phyloP scores from a whole-genome alignment of 1,139 yeast genomes.

The Blastobotrys aristatus region DNA sequence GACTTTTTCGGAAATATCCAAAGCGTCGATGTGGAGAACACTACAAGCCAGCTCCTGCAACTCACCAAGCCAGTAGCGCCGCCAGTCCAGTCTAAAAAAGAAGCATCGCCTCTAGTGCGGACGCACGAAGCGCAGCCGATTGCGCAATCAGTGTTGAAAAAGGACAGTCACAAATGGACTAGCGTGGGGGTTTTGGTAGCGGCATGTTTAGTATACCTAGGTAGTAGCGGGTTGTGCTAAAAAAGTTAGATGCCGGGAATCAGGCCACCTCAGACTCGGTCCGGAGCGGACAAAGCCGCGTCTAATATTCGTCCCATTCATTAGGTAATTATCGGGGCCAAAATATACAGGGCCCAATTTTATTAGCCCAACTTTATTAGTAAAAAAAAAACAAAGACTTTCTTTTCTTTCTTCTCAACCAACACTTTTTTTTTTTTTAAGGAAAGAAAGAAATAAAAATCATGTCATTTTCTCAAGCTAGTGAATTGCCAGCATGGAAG shows the following conservation, averaged over 20 bases:
- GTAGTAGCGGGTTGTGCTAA: constrained; percentile 7
- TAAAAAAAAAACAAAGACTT: not conserved
- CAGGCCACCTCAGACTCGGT: no score
- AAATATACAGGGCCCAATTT: not conserved
- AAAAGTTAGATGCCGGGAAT: not conserved
- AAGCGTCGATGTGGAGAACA: constrained; percentile 63
- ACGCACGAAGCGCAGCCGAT: not conserved
- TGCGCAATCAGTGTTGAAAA: not conserved
- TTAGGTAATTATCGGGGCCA: no score
- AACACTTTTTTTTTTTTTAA: not conserved
- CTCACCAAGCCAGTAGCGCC: constrained; percentile 12
- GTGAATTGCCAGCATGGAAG: constrained; percentile 83
- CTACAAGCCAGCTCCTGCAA: constrained; percentile 21
- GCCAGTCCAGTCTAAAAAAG: not conserved
- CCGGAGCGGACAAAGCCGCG: no score
- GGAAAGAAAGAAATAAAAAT: not conserved
- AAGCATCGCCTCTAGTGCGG: not conserved
- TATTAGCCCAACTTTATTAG: no score
- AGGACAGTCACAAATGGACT: not conserved
- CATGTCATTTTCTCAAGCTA: constrained; percentile 55
- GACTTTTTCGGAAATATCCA: constrained; percentile 96
- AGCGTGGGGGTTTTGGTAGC: constrained; percentile 5
- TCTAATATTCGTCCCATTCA: no score
- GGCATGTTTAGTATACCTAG: constrained; percentile 6
- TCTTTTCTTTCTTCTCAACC: not conserved